Base-by-base conservation (phyloP, 2,329 filamentous ascomycete genomes). In the Aspergillus latus region DNA sequence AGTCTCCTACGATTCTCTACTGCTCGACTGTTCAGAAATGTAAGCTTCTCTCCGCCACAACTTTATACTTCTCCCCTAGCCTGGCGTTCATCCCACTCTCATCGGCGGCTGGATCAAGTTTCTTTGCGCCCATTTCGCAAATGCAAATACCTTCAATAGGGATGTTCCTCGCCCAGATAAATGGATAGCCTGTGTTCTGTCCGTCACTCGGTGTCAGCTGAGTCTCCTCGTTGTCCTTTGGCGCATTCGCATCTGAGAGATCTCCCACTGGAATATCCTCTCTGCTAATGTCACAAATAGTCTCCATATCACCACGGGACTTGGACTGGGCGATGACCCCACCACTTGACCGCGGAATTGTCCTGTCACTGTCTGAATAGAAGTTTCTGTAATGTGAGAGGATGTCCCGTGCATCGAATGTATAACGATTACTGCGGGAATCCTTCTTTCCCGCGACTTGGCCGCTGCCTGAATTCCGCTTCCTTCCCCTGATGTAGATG, bases 41-140 rank as follows among this genome's bases (percentile, higher is more conserved):
- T 47, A 76, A 56, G 8, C 52, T 65, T 46, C 67, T 68, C 63
- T 76, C 67, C 6, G 66, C 77, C 53, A 85, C 75, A 57, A 80
- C 76, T 26, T 71, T 75, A 65, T 86, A 86, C 64, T 76, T 72
- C 68, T 84, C 78, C 15, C 76, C 77, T 36, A 83, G 64, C 1
- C 80, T 70, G 11, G 75, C 82, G 59, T 66, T 67, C 2, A 80
- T 78, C 16, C 69, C 66, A 11, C 59, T 56, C n/a, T 59, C 47
- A 16, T 67, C 64, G 16, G 66, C 68, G 0, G 74, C 74, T 36
- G 81, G 75, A 6, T 82, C 76, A 29, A 84, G 76, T 64, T 83
- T 85, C 78, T 86, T 88, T 8, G 91, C 91, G 0, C 92, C 91
- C 92, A 97, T 96, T 68, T 84, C 86, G 69, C 91, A 97, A 37